These are phyloP conservation scores for Nicotiana benthamiana DNA, from an alignment of 257 asterid species.

Conservation along the genomic window DNA sequence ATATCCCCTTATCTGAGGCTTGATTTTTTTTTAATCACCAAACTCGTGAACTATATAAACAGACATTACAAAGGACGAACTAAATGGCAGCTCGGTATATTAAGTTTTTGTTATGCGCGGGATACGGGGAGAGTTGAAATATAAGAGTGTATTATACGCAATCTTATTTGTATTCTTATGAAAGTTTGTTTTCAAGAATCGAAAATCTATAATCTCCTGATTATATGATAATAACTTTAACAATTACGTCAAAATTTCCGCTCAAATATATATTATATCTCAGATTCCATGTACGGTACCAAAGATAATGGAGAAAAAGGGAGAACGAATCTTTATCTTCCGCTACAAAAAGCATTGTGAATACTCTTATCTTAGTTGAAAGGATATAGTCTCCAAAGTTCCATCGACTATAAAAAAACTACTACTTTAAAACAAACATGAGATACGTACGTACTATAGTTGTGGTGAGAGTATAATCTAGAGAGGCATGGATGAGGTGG, in stretches of 20 bases:
- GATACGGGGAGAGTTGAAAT: no score
- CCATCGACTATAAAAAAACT: neutral
- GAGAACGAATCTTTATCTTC: neutral
- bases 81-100: no score
- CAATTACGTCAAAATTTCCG: no score
- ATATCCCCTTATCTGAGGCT: no score
- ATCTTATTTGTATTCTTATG: fast-evolving
- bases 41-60: neutral
- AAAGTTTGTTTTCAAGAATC: fast-evolving
- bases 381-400: neutral
- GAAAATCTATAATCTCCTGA: no score
- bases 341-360: neutral
- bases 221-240: no score
- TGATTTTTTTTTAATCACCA: neutral
- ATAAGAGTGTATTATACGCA: no score
- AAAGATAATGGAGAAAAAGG: neutral
- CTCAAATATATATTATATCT: no score
- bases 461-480: neutral
- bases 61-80: no score
- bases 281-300: neutral
- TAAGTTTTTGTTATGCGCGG: no score
- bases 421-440: neutral
- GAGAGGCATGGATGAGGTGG: neutral
- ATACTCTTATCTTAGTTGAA: neutral
- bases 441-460: neutral